Conservation (phyloP, 345 rosid genomes). For the Sonneratia alba region DNA sequence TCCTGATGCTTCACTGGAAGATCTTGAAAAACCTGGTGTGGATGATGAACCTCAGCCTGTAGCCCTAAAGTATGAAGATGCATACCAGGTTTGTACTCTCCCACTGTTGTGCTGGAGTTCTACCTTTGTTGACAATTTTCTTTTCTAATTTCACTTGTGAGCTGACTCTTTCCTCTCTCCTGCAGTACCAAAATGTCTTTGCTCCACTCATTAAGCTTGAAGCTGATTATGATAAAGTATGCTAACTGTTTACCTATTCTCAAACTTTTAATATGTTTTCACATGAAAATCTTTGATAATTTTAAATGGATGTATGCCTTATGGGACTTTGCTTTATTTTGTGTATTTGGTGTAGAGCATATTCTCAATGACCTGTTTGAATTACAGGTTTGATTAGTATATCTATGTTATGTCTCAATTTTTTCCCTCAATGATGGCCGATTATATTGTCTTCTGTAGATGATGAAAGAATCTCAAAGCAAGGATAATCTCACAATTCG, state of each 20-base stretch:
- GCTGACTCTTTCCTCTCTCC: slow-evolving; percentile 12
- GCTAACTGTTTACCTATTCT: slow-evolving; percentile 9
- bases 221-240: slow-evolving; percentile 97
- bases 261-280: neutral
- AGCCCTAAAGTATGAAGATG: slow-evolving; percentile 93
- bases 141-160: neutral
- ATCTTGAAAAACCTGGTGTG: slow-evolving; percentile 99
- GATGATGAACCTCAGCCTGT: slow-evolving; percentile 99
- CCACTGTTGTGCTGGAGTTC: neutral
- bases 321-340: neutral
- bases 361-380: neutral
- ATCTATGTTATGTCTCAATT: neutral
- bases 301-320: neutral
- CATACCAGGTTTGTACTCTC: slow-evolving; percentile 64
- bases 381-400: neutral
- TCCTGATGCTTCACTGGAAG: slow-evolving; percentile 97
- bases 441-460: slow-evolving; percentile 31
- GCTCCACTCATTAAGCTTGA: slow-evolving; percentile 99
- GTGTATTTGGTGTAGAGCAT: neutral
- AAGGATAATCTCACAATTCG: slow-evolving; percentile 90
- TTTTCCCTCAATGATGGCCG: neutral
- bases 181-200: slow-evolving; percentile 99
- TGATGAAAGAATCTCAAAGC: slow-evolving; percentile 99
- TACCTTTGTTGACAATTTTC: neutral
- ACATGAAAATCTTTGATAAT: too few relatives aligned